These are phyloP conservation scores for Elongisporangium undulatum DNA, from an alignment of 352 stramenopile species.

Conservation along the genomic window DNA sequence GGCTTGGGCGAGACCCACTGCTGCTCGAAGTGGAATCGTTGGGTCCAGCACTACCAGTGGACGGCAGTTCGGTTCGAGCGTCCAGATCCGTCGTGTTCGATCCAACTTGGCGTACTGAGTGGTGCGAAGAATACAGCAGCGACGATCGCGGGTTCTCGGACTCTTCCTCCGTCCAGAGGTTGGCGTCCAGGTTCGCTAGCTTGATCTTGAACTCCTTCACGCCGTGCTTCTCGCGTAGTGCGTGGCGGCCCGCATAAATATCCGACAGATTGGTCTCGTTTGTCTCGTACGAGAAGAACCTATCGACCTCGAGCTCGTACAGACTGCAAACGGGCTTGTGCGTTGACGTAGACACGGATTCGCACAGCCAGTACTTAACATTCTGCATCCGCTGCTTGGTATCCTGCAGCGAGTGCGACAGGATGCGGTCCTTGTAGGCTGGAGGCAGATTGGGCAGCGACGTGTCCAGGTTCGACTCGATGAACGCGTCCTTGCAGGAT, in stretches of 20 bases:
- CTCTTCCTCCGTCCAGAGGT: conserved; percentile 69
- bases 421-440: conserved; percentile 73
- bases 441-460: conserved; percentile 19
- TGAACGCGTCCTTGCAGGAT: conserved; percentile 51
- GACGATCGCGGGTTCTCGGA: conserved; percentile 15
- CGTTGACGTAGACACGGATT: conserved; percentile 53
- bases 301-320: conserved; percentile 72
- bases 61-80: background rate
- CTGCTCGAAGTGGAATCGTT: conserved; percentile 29
- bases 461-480: conserved; percentile 27
- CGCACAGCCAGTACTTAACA: conserved; percentile 61
- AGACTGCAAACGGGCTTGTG: conserved; percentile 74
- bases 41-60: conserved; percentile 22
- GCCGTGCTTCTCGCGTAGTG: conserved; percentile 51
- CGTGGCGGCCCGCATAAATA: conserved; percentile 37
- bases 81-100: conserved; percentile 18
- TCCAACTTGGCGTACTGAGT: conserved; percentile 11
- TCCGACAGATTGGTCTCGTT: conserved; percentile 42
- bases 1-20: conserved; percentile 23
- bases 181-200: conserved; percentile 67
- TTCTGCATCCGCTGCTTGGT: conserved; percentile 54
- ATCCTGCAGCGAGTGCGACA: conserved; percentile 63
- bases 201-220: conserved; percentile 73
- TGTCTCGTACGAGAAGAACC: conserved; percentile 68
- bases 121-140: background rate